Conservation (phyloP, 768 basidiomycete species). For the Suillus americanus region DNA sequence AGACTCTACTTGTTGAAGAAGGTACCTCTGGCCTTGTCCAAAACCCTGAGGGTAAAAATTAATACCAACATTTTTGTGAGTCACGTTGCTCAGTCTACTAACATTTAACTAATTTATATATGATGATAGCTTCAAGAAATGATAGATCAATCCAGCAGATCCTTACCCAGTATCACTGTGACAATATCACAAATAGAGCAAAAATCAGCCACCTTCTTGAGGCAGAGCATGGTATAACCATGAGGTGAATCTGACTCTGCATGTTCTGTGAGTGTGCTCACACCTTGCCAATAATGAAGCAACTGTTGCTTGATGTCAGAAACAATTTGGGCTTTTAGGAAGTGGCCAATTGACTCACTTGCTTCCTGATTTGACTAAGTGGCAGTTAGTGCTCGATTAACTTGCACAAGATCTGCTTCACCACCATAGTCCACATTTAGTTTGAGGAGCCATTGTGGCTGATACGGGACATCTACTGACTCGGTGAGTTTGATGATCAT, state of each 20-base stretch:
- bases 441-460: constrained; percentile 20
- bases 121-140: constrained; percentile 15
- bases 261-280: background rate
- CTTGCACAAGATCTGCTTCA: constrained; percentile 22
- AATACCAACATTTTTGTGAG: background rate
- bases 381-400: constrained; percentile 23
- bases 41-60: background rate
- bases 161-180: constrained; percentile 22
- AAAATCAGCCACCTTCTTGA: constrained; percentile 21
- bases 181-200: constrained; percentile 20
- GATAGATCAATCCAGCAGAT: constrained; percentile 14
- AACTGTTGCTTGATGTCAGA: constrained; percentile 23
- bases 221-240: constrained; percentile 25
- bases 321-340: constrained; percentile 25
- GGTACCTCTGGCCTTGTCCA: too few species aligned
- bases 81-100: background rate
- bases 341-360: constrained; percentile 25
- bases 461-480: constrained; percentile 15
- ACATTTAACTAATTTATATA: background rate
- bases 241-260: constrained; percentile 22
- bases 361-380: constrained; percentile 13
- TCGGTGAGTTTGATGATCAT: too few species aligned
- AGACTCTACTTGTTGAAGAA: too few species aligned
- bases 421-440: constrained; percentile 17
- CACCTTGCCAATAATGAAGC: constrained; percentile 18